Percentiles rank a stretch among this genome's conserved stretches.
Conservation (phyloP, 768 basidiomycete genomes). For the Suillus subluteus region DNA sequence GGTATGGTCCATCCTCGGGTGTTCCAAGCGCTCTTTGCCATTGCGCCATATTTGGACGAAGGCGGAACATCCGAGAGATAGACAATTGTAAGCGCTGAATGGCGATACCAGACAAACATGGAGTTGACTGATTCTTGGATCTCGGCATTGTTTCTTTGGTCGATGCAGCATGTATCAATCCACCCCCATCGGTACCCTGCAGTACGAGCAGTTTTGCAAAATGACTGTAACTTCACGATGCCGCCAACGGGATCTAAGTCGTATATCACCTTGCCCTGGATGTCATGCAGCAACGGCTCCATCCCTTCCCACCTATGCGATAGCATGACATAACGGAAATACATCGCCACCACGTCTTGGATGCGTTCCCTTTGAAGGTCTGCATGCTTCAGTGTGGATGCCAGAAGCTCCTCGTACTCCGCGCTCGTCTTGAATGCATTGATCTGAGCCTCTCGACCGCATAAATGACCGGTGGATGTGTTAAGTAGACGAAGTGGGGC, state of each 20-base stretch:
- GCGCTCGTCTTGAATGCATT: neutral
- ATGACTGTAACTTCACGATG: neutral
- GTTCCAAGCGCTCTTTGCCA: neutral
- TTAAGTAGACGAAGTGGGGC: neutral
- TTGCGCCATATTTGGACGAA: neutral
- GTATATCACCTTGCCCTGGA: neutral
- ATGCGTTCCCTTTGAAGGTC: neutral
- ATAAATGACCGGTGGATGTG: neutral
- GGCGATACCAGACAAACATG: conserved; percentile 2
- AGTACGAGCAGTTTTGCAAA: neutral
- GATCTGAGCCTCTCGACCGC: neutral
- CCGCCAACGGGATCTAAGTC: neutral
- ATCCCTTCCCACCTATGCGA: neutral
- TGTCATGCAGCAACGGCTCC: neutral
- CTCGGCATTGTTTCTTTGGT: neutral
- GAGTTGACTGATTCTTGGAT: neutral
- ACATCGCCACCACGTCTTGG: neutral
- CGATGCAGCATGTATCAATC: neutral
- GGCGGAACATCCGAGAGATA: neutral
- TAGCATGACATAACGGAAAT: neutral
- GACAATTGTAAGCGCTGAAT: neutral
- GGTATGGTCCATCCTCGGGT: neutral
- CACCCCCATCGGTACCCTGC: neutral
- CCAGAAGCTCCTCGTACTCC: neutral
- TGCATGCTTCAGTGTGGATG: neutral